Conservation (phyloP, 257 asterid genomes). For the Solanum acaule region DNA sequence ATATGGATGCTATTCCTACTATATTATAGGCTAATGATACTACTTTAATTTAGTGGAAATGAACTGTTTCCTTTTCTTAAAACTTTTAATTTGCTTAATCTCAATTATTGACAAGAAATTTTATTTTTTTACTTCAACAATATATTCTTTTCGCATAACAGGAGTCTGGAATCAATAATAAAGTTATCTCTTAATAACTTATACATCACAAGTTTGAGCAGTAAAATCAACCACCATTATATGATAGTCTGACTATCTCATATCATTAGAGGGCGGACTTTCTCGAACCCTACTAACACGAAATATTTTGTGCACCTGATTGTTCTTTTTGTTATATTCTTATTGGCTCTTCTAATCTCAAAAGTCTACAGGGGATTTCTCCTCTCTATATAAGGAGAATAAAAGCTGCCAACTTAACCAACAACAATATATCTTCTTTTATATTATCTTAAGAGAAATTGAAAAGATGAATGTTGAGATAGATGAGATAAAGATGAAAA, state of each 20-base stretch:
- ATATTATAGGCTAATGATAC: background rate
- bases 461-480: slow-evolving; percentile 12
- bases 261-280: background rate
- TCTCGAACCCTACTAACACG: fast-evolving
- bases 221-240: fast-evolving
- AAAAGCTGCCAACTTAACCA: slow-evolving; percentile 11
- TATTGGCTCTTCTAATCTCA: background rate
- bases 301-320: background rate
- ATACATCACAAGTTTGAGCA: background rate
- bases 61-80: background rate
- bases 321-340: background rate
- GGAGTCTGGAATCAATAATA: background rate
- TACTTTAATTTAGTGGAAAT: background rate
- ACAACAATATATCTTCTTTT: background rate
- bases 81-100: background rate
- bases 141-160: background rate
- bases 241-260: background rate
- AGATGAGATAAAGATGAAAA: slow-evolving; percentile 18
- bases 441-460: background rate
- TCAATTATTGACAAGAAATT: background rate
- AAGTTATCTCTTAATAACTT: background rate
- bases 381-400: slow-evolving; percentile 23
- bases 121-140: background rate
- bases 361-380: background rate
- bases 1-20: slow-evolving; percentile 1